phyloP scores from a whole-genome alignment of 208 protist genomes.

The Strigomonas culicis region DNA sequence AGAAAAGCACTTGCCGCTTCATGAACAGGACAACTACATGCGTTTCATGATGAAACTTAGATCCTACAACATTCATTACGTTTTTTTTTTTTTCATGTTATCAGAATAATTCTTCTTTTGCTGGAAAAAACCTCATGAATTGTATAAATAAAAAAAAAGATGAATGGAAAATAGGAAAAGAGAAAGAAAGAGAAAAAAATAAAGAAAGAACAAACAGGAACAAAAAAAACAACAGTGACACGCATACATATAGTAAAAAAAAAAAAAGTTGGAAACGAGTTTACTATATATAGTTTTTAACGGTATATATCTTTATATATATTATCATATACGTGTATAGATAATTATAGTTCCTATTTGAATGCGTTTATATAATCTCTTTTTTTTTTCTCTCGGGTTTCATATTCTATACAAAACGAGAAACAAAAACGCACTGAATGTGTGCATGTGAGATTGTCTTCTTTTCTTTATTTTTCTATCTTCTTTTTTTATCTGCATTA shows the following conservation, averaged over 20 bases:
- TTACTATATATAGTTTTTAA: too few relatives aligned
- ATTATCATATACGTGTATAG: background rate
- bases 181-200: constrained; percentile 18
- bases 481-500: background rate
- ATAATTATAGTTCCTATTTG: background rate
- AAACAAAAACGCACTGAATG: too few relatives aligned
- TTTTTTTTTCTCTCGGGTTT: background rate
- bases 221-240: constrained; percentile 1
- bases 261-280: background rate
- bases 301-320: background rate
- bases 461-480: constrained; percentile 4
- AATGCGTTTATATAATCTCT: background rate
- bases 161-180: constrained; percentile 19
- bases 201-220: constrained; percentile 14
- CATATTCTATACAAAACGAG: constrained; percentile 11
- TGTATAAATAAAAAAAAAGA: constrained; percentile 18
- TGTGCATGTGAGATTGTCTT: constrained; percentile 3
- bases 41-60: too few relatives aligned
- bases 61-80: too few relatives aligned
- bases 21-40: too few relatives aligned
- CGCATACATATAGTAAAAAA: background rate
- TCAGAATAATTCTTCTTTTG: background rate
- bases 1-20: too few relatives aligned
- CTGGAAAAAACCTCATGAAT: background rate
- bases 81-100: background rate